phyloP scores from a whole-genome alignment of 2,329 filamentous ascomycete species.

The Aspergillus transmontanensis region DNA sequence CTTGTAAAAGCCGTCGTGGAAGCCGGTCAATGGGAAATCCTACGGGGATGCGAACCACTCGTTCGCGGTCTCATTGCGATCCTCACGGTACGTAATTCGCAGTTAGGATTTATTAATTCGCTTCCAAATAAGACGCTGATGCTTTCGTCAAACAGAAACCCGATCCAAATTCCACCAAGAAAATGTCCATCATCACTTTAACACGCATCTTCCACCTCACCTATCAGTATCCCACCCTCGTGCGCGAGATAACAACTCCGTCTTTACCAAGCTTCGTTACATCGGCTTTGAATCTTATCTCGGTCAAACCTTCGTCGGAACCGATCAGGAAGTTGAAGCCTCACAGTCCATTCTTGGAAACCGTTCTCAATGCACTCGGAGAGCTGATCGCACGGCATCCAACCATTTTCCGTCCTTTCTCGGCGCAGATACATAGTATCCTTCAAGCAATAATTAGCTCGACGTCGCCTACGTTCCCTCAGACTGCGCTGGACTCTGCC shows the following conservation, averaged over 20 bases:
- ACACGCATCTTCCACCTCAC: conserved; percentile 83
- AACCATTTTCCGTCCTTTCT: conserved; percentile 77
- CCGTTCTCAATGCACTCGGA: conserved; percentile 70
- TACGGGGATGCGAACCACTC: conserved; percentile 75
- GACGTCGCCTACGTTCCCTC: conserved; percentile 57
- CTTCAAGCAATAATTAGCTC: conserved; percentile 65
- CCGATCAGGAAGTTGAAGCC: conserved; percentile 37
- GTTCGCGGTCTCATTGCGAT: conserved; percentile 74
- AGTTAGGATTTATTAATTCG: neutral
- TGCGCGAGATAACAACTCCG: conserved; percentile 85
- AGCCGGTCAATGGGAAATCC: conserved; percentile 78
- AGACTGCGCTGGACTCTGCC: conserved; percentile 59
- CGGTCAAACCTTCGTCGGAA: conserved; percentile 48
- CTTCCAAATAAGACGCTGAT: neutral
- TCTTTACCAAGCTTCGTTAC: conserved; percentile 74
- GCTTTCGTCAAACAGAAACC: conserved; percentile 62
- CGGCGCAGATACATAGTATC: conserved; percentile 66
- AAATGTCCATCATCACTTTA: conserved; percentile 73
- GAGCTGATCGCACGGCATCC: conserved; percentile 78
- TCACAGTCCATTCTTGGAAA: conserved; percentile 60
- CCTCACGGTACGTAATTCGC: conserved; percentile 60
- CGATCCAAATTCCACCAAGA: conserved; percentile 74
- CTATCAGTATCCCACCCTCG: conserved; percentile 77
- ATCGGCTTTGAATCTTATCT: conserved; percentile 68
- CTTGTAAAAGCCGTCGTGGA: conserved; percentile 81